Evolutionary conservation across 306 rosid genomes (phyloP).

Genomic region (Hylodesmum podocarpum): DNA sequence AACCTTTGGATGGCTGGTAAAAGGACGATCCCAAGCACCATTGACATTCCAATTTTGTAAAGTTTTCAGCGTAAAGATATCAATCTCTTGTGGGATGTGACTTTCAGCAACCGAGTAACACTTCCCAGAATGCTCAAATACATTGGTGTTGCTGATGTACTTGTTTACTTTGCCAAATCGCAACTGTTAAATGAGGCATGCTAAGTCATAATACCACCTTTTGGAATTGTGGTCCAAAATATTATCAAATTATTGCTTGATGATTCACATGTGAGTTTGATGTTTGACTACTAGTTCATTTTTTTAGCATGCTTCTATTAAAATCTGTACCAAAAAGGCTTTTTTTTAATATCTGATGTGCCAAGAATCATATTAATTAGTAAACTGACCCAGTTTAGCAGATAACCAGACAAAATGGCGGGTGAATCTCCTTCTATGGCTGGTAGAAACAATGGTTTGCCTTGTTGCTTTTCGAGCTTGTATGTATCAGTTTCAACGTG

Average conservation of each 20-base stretch:
- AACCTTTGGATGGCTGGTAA: constrained; percentile 74
- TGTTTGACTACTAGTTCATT: neutral
- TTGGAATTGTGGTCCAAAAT: neutral
- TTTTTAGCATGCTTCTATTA: no score
- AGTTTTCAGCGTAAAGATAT: constrained; percentile 49
- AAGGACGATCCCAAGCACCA: constrained; percentile 66
- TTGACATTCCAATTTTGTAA: constrained; percentile 55
- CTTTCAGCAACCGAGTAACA: constrained; percentile 61
- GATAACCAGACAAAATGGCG: constrained; percentile 52
- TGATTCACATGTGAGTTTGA: neutral
- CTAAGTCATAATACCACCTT: neutral
- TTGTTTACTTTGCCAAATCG: constrained; percentile 68
- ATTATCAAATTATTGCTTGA: neutral
- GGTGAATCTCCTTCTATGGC: constrained; percentile 51
- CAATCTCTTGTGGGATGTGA: constrained; percentile 67
- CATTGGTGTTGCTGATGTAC: constrained; percentile 63
- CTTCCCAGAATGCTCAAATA: constrained; percentile 69
- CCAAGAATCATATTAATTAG: neutral
- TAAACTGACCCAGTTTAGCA: constrained; percentile 56
- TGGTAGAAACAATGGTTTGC: constrained; percentile 64
- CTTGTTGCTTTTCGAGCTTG: constrained; percentile 50
- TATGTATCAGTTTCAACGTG: constrained; percentile 62
- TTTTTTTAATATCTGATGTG: no score
- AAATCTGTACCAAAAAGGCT: no score
- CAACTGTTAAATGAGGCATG: constrained; percentile 34